Conservation (phyloP, 2,329 filamentous ascomycete species). For the Fusarium liriodendri region DNA sequence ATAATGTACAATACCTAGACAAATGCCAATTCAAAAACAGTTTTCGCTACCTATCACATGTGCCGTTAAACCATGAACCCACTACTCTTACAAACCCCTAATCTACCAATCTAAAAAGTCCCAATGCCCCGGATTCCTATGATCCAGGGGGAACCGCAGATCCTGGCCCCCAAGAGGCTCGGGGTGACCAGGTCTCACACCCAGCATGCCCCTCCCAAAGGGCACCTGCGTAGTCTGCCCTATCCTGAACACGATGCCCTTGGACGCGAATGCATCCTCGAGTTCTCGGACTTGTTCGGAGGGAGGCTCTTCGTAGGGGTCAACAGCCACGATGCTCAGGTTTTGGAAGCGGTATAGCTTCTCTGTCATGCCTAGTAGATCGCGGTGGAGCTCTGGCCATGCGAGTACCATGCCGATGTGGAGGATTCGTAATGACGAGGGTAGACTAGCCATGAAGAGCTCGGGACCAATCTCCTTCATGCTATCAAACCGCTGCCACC, state of each 20-base stretch:
- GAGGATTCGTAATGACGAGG: slow-evolving; percentile 35
- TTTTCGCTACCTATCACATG: slow-evolving; percentile 1
- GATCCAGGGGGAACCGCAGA: slow-evolving; percentile 36
- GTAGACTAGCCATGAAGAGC: slow-evolving; percentile 42
- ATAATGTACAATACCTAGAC: background rate
- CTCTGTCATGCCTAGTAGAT: slow-evolving; percentile 35
- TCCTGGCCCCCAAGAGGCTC: slow-evolving; percentile 24
- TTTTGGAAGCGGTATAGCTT: slow-evolving; percentile 40
- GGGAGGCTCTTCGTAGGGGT: slow-evolving; percentile 37
- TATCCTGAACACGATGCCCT: slow-evolving; percentile 33
- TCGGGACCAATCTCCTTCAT: slow-evolving; percentile 37
- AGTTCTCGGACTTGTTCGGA: slow-evolving; percentile 36
- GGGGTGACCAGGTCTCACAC: slow-evolving; percentile 39
- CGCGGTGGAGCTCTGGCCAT: slow-evolving; percentile 42
- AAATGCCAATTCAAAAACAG: background rate
- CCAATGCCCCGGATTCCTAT: slow-evolving; percentile 24
- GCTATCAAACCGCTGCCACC: slow-evolving; percentile 24
- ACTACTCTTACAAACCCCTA: background rate
- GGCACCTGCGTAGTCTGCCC: slow-evolving; percentile 41
- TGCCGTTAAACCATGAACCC: slow-evolving; percentile 2
- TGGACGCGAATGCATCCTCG: slow-evolving; percentile 24
- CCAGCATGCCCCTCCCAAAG: slow-evolving; percentile 43
- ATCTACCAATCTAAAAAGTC: slow-evolving; percentile 24
- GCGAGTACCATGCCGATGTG: slow-evolving; percentile 44
- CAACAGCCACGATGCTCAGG: slow-evolving; percentile 38